Conservation (phyloP, 805 yeast genomes). For the Pichia paraexigua region DNA sequence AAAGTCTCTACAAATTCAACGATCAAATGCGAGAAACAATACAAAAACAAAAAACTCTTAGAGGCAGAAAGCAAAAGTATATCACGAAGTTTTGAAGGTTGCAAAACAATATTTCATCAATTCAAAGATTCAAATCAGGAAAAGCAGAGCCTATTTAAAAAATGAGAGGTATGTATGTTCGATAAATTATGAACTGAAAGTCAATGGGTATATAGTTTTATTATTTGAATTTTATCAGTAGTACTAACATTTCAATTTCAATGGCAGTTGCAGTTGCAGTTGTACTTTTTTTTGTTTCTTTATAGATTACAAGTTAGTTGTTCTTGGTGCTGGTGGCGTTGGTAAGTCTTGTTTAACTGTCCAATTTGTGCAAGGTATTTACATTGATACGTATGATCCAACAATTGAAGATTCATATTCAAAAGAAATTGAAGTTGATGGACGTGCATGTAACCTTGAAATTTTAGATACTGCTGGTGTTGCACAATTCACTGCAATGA, state of each 20-base stretch:
- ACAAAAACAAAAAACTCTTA: too few species aligned
- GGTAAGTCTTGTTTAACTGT: slow-evolving; percentile 93
- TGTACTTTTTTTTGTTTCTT: not conserved
- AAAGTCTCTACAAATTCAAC: too few species aligned
- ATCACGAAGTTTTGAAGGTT: too few species aligned
- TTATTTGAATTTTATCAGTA: not conserved
- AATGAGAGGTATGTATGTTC: not conserved
- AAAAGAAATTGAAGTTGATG: slow-evolving; percentile 82
- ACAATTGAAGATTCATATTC: slow-evolving; percentile 95
- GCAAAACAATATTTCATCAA: too few species aligned
- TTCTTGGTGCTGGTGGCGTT: slow-evolving; percentile 95
- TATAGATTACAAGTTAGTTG: slow-evolving; percentile 78
- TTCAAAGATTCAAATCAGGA: too few species aligned
- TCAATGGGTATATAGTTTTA: too few species aligned
- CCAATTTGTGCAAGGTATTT: slow-evolving; percentile 84
- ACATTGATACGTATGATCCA: slow-evolving; percentile 89
- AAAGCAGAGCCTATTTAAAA: not conserved
- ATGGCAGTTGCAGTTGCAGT: not conserved
- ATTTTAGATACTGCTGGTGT: slow-evolving; percentile 60
- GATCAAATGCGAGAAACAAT: not conserved
- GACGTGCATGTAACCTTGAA: slow-evolving; percentile 78
- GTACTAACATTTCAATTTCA: not conserved
- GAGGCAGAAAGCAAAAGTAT: too few species aligned
- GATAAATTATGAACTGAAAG: not conserved
- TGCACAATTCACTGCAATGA: slow-evolving; percentile 91